Conservation (phyloP, 2,329 filamentous ascomycete genomes). For the Aspergillus fumigatiaffinis region DNA sequence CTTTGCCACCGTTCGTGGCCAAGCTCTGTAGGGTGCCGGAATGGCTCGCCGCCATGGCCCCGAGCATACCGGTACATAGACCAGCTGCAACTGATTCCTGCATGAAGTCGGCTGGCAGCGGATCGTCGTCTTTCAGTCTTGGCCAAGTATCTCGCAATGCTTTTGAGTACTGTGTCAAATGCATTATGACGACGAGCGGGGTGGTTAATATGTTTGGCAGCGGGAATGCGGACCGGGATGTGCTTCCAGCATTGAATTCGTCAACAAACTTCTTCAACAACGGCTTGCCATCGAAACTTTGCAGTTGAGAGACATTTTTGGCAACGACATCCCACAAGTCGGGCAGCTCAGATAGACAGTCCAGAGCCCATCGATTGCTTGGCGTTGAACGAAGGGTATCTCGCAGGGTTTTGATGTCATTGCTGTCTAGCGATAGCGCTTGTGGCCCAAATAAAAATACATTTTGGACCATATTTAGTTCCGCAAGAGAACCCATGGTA, state of each 20-base stretch:
- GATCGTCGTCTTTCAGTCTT: neutral
- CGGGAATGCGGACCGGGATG: too few species aligned
- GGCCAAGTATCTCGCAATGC: neutral
- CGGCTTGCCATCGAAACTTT: too few species aligned
- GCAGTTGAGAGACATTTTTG: too few species aligned
- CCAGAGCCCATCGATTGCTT: neutral
- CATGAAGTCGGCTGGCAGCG: neutral
- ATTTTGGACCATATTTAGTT: neutral
- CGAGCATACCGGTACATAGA: constrained; percentile 41
- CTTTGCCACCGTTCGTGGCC: constrained; percentile 33
- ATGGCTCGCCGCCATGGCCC: constrained; percentile 30
- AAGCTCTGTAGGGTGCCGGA: constrained; percentile 22
- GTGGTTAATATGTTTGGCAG: too few species aligned
- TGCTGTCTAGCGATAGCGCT: neutral
- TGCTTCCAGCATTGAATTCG: too few species aligned
- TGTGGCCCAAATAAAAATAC: constrained; percentile 4
- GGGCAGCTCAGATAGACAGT: neutral
- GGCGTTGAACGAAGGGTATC: neutral
- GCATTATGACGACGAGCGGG: too few species aligned
- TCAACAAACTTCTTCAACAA: too few species aligned
- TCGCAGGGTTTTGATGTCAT: too few species aligned
- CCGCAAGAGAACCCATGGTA: neutral
- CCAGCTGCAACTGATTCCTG: constrained; percentile 28
- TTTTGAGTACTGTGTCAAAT: too few species aligned
- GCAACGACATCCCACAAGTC: too few species aligned